Percentiles rank a stretch among this genome's conserved stretches.
phyloP scores from a whole-genome alignment of 495 filamentous ascomycete species.

The Hypoxylon trugodes region DNA sequence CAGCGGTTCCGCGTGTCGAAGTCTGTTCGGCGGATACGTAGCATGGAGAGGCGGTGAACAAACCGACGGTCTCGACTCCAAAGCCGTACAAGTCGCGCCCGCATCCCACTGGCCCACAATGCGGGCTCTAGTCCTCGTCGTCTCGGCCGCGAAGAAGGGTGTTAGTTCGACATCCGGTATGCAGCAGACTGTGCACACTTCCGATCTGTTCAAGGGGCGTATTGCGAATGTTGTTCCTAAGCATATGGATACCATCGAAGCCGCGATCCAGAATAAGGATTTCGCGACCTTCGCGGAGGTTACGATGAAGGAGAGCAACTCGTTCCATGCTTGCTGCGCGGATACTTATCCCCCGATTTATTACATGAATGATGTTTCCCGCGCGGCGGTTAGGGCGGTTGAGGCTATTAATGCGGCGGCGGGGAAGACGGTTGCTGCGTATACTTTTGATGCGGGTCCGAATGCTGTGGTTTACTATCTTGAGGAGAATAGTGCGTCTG shows the following conservation, averaged over 20 bases:
- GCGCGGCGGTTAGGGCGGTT: conserved; percentile 84
- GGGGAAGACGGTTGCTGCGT: conserved; percentile 81
- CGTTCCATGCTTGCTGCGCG: conserved; percentile 92
- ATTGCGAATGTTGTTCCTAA: conserved; percentile 77
- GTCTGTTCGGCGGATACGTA: conserved; percentile 92
- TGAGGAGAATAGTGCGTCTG: conserved; percentile 73
- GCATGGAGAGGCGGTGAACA: conserved; percentile 83
- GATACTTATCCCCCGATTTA: conserved; percentile 98
- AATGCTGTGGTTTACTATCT: conserved; percentile 96
- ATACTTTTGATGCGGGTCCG: conserved; percentile 97
- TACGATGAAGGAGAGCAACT: conserved; percentile 95
- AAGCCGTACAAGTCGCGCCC: conserved; percentile 85
- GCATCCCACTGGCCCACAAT: conserved; percentile 93
- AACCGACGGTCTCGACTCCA: conserved; percentile 80
- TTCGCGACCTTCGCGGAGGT: conserved; percentile 88
- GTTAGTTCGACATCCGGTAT: conserved; percentile 91
- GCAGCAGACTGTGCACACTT: conserved; percentile 93
- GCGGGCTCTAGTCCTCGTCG: conserved; percentile 89
- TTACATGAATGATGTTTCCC: conserved; percentile 93
- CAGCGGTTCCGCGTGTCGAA: conserved; percentile 91
- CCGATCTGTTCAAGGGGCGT: conserved; percentile 78
- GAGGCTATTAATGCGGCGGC: conserved; percentile 83
- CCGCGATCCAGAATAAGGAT: conserved; percentile 76
- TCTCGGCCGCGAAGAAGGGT: conserved; percentile 91
- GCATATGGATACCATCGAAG: conserved; percentile 87